These are phyloP conservation scores for Ormosia emarginata DNA, from an alignment of 306 rosid species.

Conservation along the genomic window DNA sequence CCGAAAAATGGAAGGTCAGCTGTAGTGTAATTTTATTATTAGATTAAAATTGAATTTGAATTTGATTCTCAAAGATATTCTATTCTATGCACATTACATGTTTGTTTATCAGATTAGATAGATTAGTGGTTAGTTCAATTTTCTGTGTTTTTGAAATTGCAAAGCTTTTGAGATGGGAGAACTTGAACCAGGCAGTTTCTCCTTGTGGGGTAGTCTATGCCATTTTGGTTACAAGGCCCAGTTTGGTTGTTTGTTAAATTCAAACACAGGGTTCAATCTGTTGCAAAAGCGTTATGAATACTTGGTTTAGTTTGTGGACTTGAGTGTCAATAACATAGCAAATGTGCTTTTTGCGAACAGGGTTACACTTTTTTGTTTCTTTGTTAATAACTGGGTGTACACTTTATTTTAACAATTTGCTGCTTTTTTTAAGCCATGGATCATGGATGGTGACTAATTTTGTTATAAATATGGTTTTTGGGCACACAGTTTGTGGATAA, in stretches of 20 bases:
- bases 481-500: slow-evolving; percentile 76
- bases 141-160: neutral
- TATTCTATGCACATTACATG: neutral
- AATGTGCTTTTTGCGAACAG: neutral
- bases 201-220: neutral
- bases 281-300: neutral
- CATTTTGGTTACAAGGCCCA: neutral
- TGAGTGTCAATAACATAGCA: neutral
- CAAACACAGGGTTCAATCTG: neutral
- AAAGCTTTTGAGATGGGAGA: neutral
- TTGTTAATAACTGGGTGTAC: neutral
- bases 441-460: slow-evolving; percentile 4
- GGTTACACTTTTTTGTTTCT: neutral
- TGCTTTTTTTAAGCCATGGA: neutral
- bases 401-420: neutral
- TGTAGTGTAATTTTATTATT: neutral
- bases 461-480: slow-evolving; percentile 26
- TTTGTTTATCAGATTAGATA: neutral
- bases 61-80: neutral
- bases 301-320: neutral
- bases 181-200: neutral
- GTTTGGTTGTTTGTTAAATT: neutral
- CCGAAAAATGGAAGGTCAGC: slow-evolving; percentile 40
- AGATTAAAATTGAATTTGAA: neutral
- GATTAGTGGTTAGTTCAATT: slow-evolving; percentile 3